Conservation (phyloP, 257 asterid species). For the Anisodus acutangulus region DNA sequence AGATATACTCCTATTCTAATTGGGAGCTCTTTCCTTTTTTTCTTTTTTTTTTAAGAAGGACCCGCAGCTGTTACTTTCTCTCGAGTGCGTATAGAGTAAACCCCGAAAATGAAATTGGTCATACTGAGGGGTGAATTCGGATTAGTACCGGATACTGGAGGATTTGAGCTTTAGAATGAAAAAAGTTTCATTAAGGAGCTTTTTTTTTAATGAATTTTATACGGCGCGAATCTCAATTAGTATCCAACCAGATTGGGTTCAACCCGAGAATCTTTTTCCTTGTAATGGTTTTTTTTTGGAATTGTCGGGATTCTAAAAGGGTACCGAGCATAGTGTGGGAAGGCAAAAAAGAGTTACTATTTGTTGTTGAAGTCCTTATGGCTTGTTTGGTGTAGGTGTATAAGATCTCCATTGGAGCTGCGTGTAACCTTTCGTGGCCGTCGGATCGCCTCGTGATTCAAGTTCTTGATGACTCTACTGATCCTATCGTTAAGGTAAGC, state of each 20-base stretch:
- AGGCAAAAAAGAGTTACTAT: no score
- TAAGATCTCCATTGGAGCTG: slow-evolving; percentile 96
- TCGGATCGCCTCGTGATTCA: slow-evolving; percentile 88
- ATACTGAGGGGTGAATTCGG: neutral
- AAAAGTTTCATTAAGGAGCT: no score
- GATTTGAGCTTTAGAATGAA: neutral
- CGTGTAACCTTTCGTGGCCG: slow-evolving; percentile 95
- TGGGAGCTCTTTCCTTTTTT: neutral
- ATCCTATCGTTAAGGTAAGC: slow-evolving; percentile 65
- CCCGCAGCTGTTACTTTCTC: no score
- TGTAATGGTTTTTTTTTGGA: neutral
- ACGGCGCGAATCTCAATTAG: no score
- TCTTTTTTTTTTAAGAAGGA: no score
- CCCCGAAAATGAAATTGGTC: no score
- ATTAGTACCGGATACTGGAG: neutral
- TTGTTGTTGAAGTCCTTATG: slow-evolving; percentile 2
- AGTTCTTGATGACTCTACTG: slow-evolving; percentile 91
- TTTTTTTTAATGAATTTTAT: no score
- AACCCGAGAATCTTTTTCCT: no score
- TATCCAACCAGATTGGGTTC: no score
- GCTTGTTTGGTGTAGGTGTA: slow-evolving; percentile 57
- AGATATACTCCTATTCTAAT: no score
- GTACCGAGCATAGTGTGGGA: neutral
- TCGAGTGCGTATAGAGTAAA: no score
- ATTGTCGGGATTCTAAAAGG: neutral